Evolutionary conservation across 1,284 basidiomycete species (phyloP).

Genomic region (Boletus calvinii): DNA sequence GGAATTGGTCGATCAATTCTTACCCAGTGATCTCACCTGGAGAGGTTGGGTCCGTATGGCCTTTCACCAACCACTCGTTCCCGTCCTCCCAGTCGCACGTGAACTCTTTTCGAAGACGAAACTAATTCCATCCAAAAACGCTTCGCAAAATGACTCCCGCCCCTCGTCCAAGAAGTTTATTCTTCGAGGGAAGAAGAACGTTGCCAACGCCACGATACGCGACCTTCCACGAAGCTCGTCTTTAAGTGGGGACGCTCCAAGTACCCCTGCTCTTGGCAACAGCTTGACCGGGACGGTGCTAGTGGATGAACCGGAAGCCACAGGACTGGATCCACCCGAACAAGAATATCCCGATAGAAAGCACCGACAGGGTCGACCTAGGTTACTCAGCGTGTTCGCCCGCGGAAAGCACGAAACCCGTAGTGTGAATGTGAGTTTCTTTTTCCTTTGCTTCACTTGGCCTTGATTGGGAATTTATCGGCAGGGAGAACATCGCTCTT

Average conservation of each 20-base stretch:
- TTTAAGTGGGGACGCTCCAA: constrained; percentile 17
- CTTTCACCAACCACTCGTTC: constrained; percentile 71
- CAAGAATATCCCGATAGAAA: constrained; percentile 10
- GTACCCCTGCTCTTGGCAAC: neutral
- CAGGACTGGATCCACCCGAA: constrained; percentile 6
- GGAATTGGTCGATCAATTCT: constrained; percentile 79
- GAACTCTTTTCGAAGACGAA: constrained; percentile 75
- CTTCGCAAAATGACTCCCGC: constrained; percentile 33
- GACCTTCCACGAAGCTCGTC: constrained; percentile 22
- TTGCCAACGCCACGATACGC: constrained; percentile 14
- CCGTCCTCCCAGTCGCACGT: constrained; percentile 71
- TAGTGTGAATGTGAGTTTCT: constrained; percentile 18
- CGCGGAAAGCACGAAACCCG: constrained; percentile 25
- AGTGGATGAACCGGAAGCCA: constrained; percentile 26
- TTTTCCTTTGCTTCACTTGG: neutral
- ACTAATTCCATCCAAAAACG: constrained; percentile 53
- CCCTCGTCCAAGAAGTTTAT: constrained; percentile 24
- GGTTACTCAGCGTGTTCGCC: constrained; percentile 27
- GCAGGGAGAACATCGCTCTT: constrained; percentile 11
- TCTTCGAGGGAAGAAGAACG: constrained; percentile 23
- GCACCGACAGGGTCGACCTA: constrained; percentile 24
- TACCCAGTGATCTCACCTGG: constrained; percentile 74
- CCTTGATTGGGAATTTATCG: neutral
- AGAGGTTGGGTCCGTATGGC: constrained; percentile 81
- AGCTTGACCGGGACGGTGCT: constrained; percentile 17